These are phyloP conservation scores for Amauroascus niger DNA, from an alignment of 2,329 filamentous ascomycete species.

Conservation along the genomic window DNA sequence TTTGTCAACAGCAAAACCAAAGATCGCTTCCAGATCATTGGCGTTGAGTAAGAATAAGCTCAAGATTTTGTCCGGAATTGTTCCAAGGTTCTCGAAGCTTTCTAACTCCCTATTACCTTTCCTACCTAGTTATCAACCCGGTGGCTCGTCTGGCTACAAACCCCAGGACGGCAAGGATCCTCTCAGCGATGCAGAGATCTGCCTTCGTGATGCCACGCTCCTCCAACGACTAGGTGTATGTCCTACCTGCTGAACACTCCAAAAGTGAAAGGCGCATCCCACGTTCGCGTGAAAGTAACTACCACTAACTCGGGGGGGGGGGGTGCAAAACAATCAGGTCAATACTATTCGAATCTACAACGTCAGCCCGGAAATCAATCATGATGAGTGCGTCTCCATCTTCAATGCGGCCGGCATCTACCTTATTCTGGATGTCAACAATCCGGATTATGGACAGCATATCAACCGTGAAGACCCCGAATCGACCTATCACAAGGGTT, in stretches of 20 bases:
- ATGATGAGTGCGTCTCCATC: slow-evolving; percentile 53
- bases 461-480: slow-evolving; percentile 48
- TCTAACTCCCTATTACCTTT: slow-evolving; percentile 7
- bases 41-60: slow-evolving; percentile 47
- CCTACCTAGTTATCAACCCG: slow-evolving; percentile 48
- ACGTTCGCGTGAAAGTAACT: too few relatives aligned
- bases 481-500: slow-evolving; percentile 46
- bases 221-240: slow-evolving; percentile 53
- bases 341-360: slow-evolving; percentile 60
- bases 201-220: slow-evolving; percentile 53
- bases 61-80: not conserved
- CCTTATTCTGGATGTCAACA: slow-evolving; percentile 57
- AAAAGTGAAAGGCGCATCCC: too few relatives aligned
- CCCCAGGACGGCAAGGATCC: slow-evolving; percentile 43
- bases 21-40: slow-evolving; percentile 52
- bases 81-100: too few relatives aligned
- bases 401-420: slow-evolving; percentile 59
- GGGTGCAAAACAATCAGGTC: too few relatives aligned
- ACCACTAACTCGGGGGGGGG: too few relatives aligned
- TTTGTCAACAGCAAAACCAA: slow-evolving; percentile 51
- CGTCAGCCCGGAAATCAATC: slow-evolving; percentile 49
- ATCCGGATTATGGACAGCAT: slow-evolving; percentile 46
- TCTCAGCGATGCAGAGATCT: slow-evolving; percentile 48
- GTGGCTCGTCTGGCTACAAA: slow-evolving; percentile 50
- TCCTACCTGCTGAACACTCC: too few relatives aligned